Evolutionary conservation across 1,139 yeast genomes (phyloP).

Genomic region (Scheffersomyces parashehatae): DNA sequence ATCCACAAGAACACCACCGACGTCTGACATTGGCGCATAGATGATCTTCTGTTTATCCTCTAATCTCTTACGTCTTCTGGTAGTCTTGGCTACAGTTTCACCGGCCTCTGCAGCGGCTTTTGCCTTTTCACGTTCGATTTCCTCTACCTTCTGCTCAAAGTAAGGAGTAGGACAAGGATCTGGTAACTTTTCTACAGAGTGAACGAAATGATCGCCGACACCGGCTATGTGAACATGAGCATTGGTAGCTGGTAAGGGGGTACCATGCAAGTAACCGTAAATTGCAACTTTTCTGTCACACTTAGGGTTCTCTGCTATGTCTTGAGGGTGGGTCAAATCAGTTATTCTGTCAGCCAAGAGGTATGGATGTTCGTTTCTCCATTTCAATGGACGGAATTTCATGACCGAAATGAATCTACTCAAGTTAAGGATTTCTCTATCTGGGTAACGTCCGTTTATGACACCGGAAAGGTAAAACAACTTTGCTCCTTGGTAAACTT

Average conservation of each 20-base stretch:
- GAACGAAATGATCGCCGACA: conserved; percentile 81
- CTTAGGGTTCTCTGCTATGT: conserved; percentile 75
- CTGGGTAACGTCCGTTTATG: conserved; percentile 96
- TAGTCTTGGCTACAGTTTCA: conserved; percentile 50
- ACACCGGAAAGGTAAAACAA: conserved; percentile 94
- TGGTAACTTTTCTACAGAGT: conserved; percentile 82
- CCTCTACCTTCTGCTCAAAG: conserved; percentile 82
- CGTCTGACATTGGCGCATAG: conserved; percentile 99
- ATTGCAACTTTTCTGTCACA: conserved; percentile 87
- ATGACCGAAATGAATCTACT: conserved; percentile 93
- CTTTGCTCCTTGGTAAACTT: conserved; percentile 97
- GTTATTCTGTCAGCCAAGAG: conserved; percentile 87
- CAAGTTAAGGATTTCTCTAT: conserved; percentile 88
- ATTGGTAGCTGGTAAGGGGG: conserved; percentile 72
- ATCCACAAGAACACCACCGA: conserved; percentile 95
- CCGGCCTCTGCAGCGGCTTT: conserved; percentile 66
- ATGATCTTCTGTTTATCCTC: conserved; percentile 93
- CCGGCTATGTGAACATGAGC: conserved; percentile 95
- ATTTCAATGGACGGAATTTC: conserved; percentile 96
- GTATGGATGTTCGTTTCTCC: conserved; percentile 99
- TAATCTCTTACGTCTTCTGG: conserved; percentile 80
- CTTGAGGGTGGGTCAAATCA: conserved; percentile 93
- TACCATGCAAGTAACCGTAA: conserved; percentile 94
- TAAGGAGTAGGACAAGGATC: conserved; percentile 99
- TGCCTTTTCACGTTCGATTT: conserved; percentile 67